A percentile compares a stretch with the other conserved stretches of the same genome.
Conservation (phyloP, 202 grass and related monocot species). For the Hordeum pubiflorum region DNA sequence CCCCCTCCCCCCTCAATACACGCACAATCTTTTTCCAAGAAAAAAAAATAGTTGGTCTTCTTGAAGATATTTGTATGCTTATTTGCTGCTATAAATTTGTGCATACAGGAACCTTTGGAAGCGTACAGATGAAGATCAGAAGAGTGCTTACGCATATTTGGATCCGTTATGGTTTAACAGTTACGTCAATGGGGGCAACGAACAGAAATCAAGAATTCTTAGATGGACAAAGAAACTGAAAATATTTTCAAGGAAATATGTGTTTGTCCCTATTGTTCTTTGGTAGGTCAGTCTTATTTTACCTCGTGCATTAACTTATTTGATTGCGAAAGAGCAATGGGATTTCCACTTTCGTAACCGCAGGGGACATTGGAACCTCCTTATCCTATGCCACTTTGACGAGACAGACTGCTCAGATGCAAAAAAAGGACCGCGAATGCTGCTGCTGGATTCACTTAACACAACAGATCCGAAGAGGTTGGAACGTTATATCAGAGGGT, state of each 20-base stretch:
- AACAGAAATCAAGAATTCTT: slow-evolving; percentile 57
- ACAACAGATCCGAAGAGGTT: slow-evolving; percentile 52
- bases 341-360: slow-evolving; percentile 19
- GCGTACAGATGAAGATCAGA: slow-evolving; percentile 67
- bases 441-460: slow-evolving; percentile 91
- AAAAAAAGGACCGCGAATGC: slow-evolving; percentile 67
- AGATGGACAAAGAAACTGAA: slow-evolving; percentile 73
- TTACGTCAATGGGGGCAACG: slow-evolving; percentile 25
- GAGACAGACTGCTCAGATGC: slow-evolving; percentile 34
- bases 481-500: slow-evolving; percentile 60
- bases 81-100: slow-evolving; percentile 23
- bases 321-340: background rate
- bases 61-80: slow-evolving; percentile 1
- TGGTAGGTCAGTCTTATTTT: slow-evolving; percentile 42
- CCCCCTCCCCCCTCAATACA: background rate
- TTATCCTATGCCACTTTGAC: slow-evolving; percentile 85
- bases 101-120: slow-evolving; percentile 68
- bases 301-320: slow-evolving; percentile 10
- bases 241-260: slow-evolving; percentile 73
- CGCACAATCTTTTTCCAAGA: background rate
- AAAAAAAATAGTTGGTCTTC: background rate
- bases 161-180: slow-evolving; percentile 93
- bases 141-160: slow-evolving; percentile 54
- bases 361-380: slow-evolving; percentile 90
- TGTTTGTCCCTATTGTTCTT: slow-evolving; percentile 83